Conservation (phyloP, 139 green algal species). For the Chara braunii region DNA sequence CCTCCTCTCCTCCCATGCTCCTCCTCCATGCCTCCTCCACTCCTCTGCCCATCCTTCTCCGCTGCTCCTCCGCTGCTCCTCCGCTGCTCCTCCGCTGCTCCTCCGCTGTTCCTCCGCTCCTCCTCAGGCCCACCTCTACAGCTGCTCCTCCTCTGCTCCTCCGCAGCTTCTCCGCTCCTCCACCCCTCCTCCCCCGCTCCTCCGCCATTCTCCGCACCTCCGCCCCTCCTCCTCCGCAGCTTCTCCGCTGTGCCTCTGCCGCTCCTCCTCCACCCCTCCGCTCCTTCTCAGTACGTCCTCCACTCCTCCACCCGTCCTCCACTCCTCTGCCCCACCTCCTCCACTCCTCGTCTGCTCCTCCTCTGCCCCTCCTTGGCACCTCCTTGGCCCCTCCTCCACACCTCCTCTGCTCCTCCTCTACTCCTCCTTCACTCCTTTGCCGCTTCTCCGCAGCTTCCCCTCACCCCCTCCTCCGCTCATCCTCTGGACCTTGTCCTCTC, state of each 20-base stretch:
- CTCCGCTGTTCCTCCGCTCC: background rate
- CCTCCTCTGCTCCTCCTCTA: background rate
- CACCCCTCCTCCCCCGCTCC: background rate
- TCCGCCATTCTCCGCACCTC: background rate
- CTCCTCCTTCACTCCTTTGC: background rate
- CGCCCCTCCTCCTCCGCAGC: background rate
- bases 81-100: background rate
- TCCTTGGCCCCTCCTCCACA: background rate
- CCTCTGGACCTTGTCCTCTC: background rate
- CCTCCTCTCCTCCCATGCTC: background rate
- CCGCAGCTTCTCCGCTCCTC: background rate
- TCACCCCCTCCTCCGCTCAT: background rate
- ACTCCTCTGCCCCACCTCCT: background rate
- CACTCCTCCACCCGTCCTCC: background rate
- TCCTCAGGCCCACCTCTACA: background rate
- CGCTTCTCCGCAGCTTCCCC: background rate
- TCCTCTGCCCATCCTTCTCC: background rate
- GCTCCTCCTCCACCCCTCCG: background rate
- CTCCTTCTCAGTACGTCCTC: background rate
- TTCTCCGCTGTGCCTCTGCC: background rate
- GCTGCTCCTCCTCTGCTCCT: background rate
- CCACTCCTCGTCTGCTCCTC: background rate
- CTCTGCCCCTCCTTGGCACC: background rate
- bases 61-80: conserved; percentile 4
- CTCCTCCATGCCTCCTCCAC: background rate